Conservation (phyloP, 2,329 filamentous ascomycete species). For the Aspergillus jensenii region DNA sequence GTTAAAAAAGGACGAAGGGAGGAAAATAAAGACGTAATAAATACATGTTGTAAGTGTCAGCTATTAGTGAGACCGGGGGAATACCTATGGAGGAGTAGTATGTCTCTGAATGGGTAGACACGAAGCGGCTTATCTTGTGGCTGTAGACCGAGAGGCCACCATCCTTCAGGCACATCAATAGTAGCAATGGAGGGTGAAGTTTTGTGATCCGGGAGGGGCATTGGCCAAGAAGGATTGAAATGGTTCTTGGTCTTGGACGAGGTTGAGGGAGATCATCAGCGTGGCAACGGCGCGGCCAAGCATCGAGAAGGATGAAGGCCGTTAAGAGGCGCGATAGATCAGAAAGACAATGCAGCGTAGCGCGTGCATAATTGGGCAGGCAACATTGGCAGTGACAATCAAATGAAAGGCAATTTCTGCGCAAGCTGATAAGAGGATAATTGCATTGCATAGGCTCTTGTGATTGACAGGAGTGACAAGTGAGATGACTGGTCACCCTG, state of each 20-base stretch:
- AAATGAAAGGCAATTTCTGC: not conserved
- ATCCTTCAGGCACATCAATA: slow-evolving; percentile 3
- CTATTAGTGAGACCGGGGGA: not conserved
- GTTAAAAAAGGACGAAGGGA: not conserved
- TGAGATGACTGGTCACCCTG: not conserved
- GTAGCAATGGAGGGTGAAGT: not conserved
- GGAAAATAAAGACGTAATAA: not conserved
- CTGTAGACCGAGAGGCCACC: not conserved
- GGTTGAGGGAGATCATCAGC: not conserved
- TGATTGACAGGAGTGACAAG: not conserved
- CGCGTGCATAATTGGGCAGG: not conserved
- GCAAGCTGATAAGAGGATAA: not conserved
- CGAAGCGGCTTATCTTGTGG: slow-evolving; percentile 1
- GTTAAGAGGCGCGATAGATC: slow-evolving; percentile 3
- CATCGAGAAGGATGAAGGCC: not conserved
- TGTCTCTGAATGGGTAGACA: not conserved
- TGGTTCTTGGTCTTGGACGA: not conserved
- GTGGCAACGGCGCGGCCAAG: not conserved
- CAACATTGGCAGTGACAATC: not conserved
- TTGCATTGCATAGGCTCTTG: not conserved
- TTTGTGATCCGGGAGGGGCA: not conserved
- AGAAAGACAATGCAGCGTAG: not conserved
- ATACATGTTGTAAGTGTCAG: not conserved
- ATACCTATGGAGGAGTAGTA: not conserved
- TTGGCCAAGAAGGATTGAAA: not conserved